Conservation (phyloP, 2,329 filamentous ascomycete genomes). For the Colletotrichum sp. region DNA sequence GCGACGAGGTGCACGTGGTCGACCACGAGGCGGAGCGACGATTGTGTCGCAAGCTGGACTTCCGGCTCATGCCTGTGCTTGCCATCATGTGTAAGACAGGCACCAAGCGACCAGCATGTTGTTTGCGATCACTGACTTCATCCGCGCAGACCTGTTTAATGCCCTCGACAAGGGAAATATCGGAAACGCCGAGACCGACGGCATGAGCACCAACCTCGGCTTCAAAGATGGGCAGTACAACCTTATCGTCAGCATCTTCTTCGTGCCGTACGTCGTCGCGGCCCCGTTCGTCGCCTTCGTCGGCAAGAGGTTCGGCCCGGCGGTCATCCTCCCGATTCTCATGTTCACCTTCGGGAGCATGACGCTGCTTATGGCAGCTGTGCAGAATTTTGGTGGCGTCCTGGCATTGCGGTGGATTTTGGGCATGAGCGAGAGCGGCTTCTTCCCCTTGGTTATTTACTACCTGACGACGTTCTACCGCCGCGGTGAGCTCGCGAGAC, state of each 20-base stretch:
- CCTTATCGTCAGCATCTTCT: slow-evolving; percentile 74
- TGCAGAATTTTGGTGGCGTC: slow-evolving; percentile 27
- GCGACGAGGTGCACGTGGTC: slow-evolving; percentile 32
- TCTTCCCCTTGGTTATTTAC: slow-evolving; percentile 24
- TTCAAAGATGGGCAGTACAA: slow-evolving; percentile 68
- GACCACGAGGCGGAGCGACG: slow-evolving; percentile 52
- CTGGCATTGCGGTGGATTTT: slow-evolving; percentile 24
- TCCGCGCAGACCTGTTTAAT: slow-evolving; percentile 47
- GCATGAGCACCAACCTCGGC: slow-evolving; percentile 27
- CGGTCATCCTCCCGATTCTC: slow-evolving; percentile 69
- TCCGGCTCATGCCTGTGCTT: slow-evolving; percentile 57
- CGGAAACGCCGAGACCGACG: slow-evolving; percentile 48
- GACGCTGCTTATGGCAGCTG: slow-evolving; percentile 19
- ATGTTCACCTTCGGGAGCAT: slow-evolving; percentile 76
- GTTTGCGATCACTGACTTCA: not conserved
- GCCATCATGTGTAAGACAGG: slow-evolving; percentile 54
- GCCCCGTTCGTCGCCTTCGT: slow-evolving; percentile 65
- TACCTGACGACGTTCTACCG: slow-evolving; percentile 25
- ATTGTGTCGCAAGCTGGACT: slow-evolving; percentile 60
- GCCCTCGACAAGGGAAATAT: slow-evolving; percentile 46
- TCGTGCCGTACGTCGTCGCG: slow-evolving; percentile 72
- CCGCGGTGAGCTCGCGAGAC: slow-evolving; percentile 16
- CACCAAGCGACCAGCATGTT: not conserved
- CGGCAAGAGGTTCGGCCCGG: slow-evolving; percentile 74
- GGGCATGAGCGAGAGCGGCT: slow-evolving; percentile 23